Evolutionary conservation across 306 rosid genomes (phyloP), one percentile per base, ranked within the genome.

Genomic region (Medicago arabica): DNA sequence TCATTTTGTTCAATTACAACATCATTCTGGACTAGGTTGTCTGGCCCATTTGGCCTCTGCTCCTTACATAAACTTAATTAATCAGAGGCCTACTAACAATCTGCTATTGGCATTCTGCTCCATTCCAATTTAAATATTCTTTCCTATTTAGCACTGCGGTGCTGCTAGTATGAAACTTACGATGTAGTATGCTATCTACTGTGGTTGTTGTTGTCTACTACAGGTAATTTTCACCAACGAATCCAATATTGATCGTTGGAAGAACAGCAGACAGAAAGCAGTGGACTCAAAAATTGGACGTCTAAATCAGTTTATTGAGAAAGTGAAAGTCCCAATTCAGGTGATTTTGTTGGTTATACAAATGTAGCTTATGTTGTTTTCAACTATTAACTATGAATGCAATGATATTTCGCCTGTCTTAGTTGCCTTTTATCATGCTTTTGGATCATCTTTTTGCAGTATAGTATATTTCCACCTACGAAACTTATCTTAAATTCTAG

Each of bases 251-350:
- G 98, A 95, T 66, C 93, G 96, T 72, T 92, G 97, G 97, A 95
- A 88, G 77, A 92, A 95, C 2, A 87, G 83, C 86, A 90, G 98
- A 82, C 98, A 95, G 78, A 83, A 28, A 14, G 97, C 98, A 0
- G 96, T 95, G 77, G 97, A 95, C 89, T 92, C 97, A 62, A 95
- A 95, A 87, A 75, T 92, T 70, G 98, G 98, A 15, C 93, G 97
- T 34, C 96, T 95, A 55, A 90, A 86, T 82, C 83, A 78, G 62
- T 95, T 95, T 74, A 90, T 95, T 62, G 28, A 79, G 81, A 46
- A 72, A 79, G 97, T 92, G 83, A 89, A 83, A 63, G 97, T 92
- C 68, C 98, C 98, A 67, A 81, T 92, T 64, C 97, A 95, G 98
- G 98, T 94, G 75, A 50, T 21, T 74, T 60, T 73, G 17, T 75